Conservation (phyloP, 768 basidiomycete species). For the Trametes meyenii region DNA sequence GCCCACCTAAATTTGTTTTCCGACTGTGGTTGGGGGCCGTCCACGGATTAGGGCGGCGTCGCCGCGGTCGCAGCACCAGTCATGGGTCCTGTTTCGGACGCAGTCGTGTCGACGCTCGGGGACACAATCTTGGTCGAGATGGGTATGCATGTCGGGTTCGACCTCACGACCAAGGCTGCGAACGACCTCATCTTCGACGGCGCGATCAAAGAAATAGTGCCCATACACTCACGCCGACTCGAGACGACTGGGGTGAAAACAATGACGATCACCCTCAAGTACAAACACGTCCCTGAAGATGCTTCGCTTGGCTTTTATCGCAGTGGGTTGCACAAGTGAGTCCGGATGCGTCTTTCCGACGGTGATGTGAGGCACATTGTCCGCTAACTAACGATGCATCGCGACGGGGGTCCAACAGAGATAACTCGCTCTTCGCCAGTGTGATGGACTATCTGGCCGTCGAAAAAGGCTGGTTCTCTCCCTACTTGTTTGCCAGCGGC, state of each 20-base stretch:
- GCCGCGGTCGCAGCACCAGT: slow-evolving; percentile 50
- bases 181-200: slow-evolving; percentile 56
- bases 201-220: slow-evolving; percentile 50
- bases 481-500: slow-evolving; percentile 64
- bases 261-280: slow-evolving; percentile 60
- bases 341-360: slow-evolving; percentile 8
- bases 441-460: slow-evolving; percentile 65
- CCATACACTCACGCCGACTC: slow-evolving; percentile 53
- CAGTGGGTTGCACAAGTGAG: slow-evolving; percentile 58
- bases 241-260: slow-evolving; percentile 62
- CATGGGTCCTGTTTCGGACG: slow-evolving; percentile 59
- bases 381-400: not conserved
- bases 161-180: slow-evolving; percentile 49
- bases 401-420: slow-evolving; percentile 36
- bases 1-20: not conserved
- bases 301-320: slow-evolving; percentile 64
- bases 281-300: slow-evolving; percentile 59
- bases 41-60: slow-evolving; percentile 39
- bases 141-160: slow-evolving; percentile 57
- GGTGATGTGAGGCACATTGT: not conserved
- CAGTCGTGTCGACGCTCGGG: slow-evolving; percentile 51
- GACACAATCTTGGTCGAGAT: slow-evolving; percentile 62
- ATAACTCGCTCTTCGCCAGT: slow-evolving; percentile 58
- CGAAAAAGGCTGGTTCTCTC: slow-evolving; percentile 71
- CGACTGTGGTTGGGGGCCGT: slow-evolving; percentile 10